Base-by-base conservation (phyloP, 23 red algal genomes). In the Cyanidiococcus yangmingshanensis region DNA sequence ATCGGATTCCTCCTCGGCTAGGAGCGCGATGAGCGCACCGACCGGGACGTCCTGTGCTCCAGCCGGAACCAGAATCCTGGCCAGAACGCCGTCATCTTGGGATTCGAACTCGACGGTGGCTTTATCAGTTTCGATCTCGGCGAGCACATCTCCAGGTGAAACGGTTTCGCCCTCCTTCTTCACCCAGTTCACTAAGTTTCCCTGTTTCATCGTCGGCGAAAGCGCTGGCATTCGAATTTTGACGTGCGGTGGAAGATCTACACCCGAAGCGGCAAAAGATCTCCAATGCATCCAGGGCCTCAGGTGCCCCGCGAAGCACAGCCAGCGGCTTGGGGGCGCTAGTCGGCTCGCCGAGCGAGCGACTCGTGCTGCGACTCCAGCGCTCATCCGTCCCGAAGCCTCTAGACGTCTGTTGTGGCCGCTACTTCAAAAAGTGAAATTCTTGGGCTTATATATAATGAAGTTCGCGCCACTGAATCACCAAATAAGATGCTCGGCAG, bases 81-180 rank as follows among this genome's bases (percentile, higher is more conserved):
- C 92, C 74, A 96, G 74, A 45, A 82, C 86, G 37, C 92, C 87
- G 25, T 90, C 87, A 63, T 96, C 92, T 82, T 90, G 85, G n/a
- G 83, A 90, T 39, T 90, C 87, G 76, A 87, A 89, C 76, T 86
- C 87, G 75, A 88, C 58, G 0, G 92, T 96, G 30, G 92, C 92
- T 77, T 96, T 96, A 40, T 96, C 92, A 7, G 92, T 96, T 80
- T 96, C 92, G 50, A 96, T 96, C 75, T 96, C 92, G 37, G 92
- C 92, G 39, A 96, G 79, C 29, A 90, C 86, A 26, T 96, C 92
- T 29, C 92, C 92, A 1, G 80, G 75, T 45, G 81, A 76, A 32
- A 96, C 87, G 29, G 41, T 34, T 29, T 96, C 92, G 34, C 92
- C 92, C 41, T 83, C 77, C 35, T 90, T 82, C 54, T 90, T 90